These are phyloP conservation scores for Lasiodiplodia theobromae DNA, from an alignment of 2,329 filamentous ascomycete genomes.

Conservation along the genomic window DNA sequence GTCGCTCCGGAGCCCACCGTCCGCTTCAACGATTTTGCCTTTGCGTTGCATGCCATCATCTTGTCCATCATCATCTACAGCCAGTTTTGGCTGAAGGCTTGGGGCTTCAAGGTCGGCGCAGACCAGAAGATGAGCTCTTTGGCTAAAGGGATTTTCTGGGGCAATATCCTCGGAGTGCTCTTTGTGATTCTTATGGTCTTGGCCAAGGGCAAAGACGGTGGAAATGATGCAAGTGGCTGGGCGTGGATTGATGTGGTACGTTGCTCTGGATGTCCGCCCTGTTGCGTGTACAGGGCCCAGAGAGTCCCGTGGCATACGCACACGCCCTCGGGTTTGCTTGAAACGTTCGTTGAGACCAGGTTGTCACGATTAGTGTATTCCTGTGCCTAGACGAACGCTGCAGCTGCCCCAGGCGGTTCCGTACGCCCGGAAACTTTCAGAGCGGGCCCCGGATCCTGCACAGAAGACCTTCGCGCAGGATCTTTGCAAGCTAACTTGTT, in stretches of 20 bases:
- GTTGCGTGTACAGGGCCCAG: slow-evolving; percentile 33
- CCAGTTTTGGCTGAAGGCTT: slow-evolving; percentile 75
- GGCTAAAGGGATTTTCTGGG: slow-evolving; percentile 74
- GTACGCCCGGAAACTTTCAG: background rate
- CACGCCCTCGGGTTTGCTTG: background rate
- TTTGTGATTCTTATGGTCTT: slow-evolving; percentile 58
- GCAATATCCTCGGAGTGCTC: slow-evolving; percentile 65
- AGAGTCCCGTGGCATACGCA: background rate
- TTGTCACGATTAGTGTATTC: background rate
- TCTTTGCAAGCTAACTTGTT: slow-evolving; percentile 1
- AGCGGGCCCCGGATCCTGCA: slow-evolving; percentile 6
- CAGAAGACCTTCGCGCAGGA: slow-evolving; percentile 28
- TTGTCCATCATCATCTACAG: slow-evolving; percentile 76
- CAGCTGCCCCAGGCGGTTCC: background rate
- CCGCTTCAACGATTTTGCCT: slow-evolving; percentile 86
- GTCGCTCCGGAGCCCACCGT: slow-evolving; percentile 80
- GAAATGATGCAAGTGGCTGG: slow-evolving; percentile 60
- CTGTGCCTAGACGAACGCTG: background rate
- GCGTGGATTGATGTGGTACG: slow-evolving; percentile 70
- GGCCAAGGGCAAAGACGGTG: slow-evolving; percentile 49
- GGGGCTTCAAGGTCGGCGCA: slow-evolving; percentile 73
- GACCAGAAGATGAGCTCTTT: slow-evolving; percentile 64
- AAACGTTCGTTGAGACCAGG: background rate
- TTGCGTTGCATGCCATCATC: slow-evolving; percentile 80
- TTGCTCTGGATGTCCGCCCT: slow-evolving; percentile 31